A percentile compares a stretch with the other conserved stretches of the same genome.
Conservation (phyloP, 495 filamentous ascomycete species). For the Hypoxylon perforatum region DNA sequence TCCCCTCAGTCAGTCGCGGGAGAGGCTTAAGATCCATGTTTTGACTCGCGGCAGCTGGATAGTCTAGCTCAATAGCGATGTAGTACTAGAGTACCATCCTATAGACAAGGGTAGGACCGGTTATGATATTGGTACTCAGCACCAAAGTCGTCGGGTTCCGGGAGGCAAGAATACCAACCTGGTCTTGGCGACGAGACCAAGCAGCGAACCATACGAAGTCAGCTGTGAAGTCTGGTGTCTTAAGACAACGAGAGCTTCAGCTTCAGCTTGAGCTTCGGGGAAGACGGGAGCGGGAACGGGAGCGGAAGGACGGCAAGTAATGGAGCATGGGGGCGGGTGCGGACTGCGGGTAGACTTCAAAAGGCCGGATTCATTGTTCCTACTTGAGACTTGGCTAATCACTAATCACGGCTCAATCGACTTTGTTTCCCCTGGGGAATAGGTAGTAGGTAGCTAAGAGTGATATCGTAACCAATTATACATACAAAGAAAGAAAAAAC, state of each 20-base stretch:
- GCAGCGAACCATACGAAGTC: not conserved
- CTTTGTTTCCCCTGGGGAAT: slow-evolving; percentile 4
- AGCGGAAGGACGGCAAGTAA: slow-evolving; percentile 15
- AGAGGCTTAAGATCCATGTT: slow-evolving; percentile 38
- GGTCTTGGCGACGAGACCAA: not conserved
- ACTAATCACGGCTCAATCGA: slow-evolving; percentile 12
- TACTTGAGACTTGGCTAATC: not conserved
- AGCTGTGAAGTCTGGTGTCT: not conserved
- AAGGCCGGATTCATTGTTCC: slow-evolving; percentile 7
- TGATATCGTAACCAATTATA: slow-evolving; percentile 17
- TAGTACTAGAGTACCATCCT: not conserved
- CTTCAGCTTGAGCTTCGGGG: slow-evolving; percentile 3
- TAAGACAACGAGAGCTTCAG: slow-evolving; percentile 8
- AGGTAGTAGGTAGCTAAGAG: too few species aligned
- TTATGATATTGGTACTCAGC: not conserved
- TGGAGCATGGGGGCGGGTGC: not conserved
- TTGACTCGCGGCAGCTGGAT: slow-evolving; percentile 8
- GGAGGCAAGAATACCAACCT: slow-evolving; percentile 3
- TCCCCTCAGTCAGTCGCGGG: slow-evolving; percentile 25
- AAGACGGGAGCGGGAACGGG: slow-evolving; percentile 4
- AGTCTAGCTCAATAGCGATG: slow-evolving; percentile 1
- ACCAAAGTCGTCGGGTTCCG: slow-evolving; percentile 8
- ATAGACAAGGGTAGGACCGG: slow-evolving; percentile 7
- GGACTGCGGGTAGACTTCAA: slow-evolving; percentile 6
- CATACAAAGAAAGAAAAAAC: slow-evolving; percentile 5